Evolutionary conservation across 768 basidiomycete species (phyloP), one percentile per base, ranked within the genome.

Genomic region (Pleurotus cornucopiae): DNA sequence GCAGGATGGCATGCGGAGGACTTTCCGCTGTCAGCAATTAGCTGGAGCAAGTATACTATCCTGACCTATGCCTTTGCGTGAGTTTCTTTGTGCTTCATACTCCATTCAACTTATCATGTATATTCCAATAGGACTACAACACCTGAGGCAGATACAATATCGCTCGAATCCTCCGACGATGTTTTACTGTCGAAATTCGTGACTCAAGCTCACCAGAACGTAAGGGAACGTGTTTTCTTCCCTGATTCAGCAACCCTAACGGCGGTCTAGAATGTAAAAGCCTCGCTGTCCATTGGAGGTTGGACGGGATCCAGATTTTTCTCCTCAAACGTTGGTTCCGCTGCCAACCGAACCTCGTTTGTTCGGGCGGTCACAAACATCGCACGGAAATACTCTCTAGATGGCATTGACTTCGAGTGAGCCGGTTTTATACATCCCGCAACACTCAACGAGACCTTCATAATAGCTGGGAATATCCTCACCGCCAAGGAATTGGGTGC

Each of bases 401-500:
- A 84, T 57, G 85, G 86, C 12, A 67, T 89, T 48, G 80, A 86
- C 54, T 75, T 79, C 46, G 77, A 79, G 77, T 77, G 20, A 12
- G 30, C 30, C 9, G 6, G 7, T 34, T 34, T 11, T 9, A 34
- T 34, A 11, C 30, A 34, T 34, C 9, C 30, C 9, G 30, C 7
- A 9, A 34, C 30, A 34, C 30, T 34, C 30, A 34, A 11, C 30
- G 30, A 34, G 30, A 34, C 30, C 30, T 34, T 30, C 40, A 46
- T 6, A 43, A 21, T n/a, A 86, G 84, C 61, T 90, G 88, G 88
- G 89, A 91, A 67, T 89, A 86, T 65, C 89, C 89, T 1, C 75
- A 72, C 51, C 57, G 65, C 2, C 69, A 72, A 47, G 88, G 88
- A 23, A 72, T 82, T 1, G 76, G 76, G 0, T 84, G 84, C 56